Base-by-base conservation (phyloP, 768 basidiomycete genomes). In the Kwoniella sp. region DNA sequence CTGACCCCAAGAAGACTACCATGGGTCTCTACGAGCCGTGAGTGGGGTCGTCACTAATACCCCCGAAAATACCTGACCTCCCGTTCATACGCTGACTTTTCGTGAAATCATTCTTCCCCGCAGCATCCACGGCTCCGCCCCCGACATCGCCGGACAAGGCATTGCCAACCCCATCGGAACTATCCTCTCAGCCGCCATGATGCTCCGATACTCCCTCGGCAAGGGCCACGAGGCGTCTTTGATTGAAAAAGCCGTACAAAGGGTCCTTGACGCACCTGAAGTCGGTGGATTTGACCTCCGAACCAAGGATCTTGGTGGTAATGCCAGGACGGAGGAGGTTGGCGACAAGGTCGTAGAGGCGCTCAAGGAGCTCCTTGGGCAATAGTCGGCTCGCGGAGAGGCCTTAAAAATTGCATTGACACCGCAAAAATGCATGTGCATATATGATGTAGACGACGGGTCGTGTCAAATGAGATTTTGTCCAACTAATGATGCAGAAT, bases 91-190 rank as follows among this genome's bases (percentile, higher is more conserved):
- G 6, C 5, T 25, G 13, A 24, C 47, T 7, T 48, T 4, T 48
- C 47, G 17, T 17, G 49, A 5, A 22, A 19, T 47, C 33, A 33
- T 13, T 33, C 33, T 33, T 33, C 33, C 21, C 33, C 25, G 21
- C 58, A 30, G 27, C 27, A 96, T 96, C 68, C 92, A 95, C 75
- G 91, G 91, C 55, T 92, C 91, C 47, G 93, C 93, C 1, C 93
- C 93, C 55, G 93, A 95, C 76, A 96, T 96, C 66, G 91, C 93
- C n/a, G 92, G 91, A 1, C 83, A 90, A 79, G 90, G 90, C 19
- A 91, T 94, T 72, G 93, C 93, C 69, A 96, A 96, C 78, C 93
- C 93, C 36, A 86, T 96, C 72, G 93, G 93, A 56, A 94, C 93
- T 17, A 95, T 96, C 78, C 88, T 96, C 63, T 93, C 91, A 57